A percentile compares a stretch with the other conserved stretches of the same genome.
Conservation (phyloP, 2,329 filamentous ascomycete genomes). For the Gnomoniopsis smithogilvyi region DNA sequence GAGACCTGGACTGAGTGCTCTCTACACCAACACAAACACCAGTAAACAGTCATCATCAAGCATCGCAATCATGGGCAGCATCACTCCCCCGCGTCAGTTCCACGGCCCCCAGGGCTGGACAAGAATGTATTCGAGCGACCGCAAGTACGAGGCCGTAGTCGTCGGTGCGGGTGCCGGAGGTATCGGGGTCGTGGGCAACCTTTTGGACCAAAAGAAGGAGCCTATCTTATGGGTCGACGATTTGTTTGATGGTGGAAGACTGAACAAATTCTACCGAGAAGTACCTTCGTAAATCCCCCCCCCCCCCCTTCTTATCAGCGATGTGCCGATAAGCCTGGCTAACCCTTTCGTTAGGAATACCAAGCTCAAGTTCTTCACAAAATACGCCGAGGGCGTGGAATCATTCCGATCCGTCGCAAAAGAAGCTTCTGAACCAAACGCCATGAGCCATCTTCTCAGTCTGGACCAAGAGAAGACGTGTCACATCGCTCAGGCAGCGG, state of each 20-base stretch:
- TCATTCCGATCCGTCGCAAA: slow-evolving; percentile 51
- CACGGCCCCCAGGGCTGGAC: slow-evolving; percentile 12
- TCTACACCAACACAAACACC: too few species aligned
- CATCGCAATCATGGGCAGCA: slow-evolving; percentile 11
- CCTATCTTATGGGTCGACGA: slow-evolving; percentile 58
- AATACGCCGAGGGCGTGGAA: slow-evolving; percentile 50
- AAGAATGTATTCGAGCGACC: slow-evolving; percentile 17
- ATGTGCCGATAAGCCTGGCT: background rate
- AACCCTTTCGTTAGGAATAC: slow-evolving; percentile 42
- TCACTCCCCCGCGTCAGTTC: slow-evolving; percentile 14
- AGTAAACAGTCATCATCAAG: background rate
- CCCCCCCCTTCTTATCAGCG: background rate
- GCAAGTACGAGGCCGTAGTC: slow-evolving; percentile 20
- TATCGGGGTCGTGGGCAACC: slow-evolving; percentile 58
- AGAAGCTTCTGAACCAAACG: slow-evolving; percentile 46
- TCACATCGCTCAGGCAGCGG: slow-evolving; percentile 53
- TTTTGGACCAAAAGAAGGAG: slow-evolving; percentile 49
- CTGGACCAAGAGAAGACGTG: slow-evolving; percentile 57
- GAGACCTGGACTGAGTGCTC: background rate
- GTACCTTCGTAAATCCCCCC: slow-evolving; percentile 40
- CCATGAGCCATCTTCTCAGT: slow-evolving; percentile 48
- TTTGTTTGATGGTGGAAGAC: slow-evolving; percentile 48
- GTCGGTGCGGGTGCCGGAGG: slow-evolving; percentile 31
- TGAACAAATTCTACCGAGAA: slow-evolving; percentile 54
- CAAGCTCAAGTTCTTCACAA: slow-evolving; percentile 56